These are phyloP conservation scores for Hymenoscyphus fructigenus DNA, from an alignment of 2,329 filamentous ascomycete genomes.

Conservation along the genomic window DNA sequence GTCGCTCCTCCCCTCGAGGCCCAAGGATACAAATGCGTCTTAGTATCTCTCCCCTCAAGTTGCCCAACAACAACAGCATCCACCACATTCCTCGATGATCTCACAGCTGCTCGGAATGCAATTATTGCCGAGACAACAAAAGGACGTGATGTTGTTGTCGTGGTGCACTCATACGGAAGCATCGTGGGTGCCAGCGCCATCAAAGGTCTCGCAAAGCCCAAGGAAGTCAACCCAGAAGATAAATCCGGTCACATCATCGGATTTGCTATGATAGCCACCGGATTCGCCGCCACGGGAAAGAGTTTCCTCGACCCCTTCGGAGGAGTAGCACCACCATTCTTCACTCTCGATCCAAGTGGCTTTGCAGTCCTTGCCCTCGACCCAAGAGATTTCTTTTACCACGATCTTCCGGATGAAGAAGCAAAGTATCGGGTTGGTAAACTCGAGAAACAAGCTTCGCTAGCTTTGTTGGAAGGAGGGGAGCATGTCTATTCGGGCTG, in stretches of 20 bases:
- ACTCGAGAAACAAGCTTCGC: slow-evolving; percentile 41
- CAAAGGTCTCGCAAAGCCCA: slow-evolving; percentile 38
- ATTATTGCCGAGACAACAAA: slow-evolving; percentile 37
- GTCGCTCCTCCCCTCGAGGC: slow-evolving; percentile 36
- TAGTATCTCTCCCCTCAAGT: slow-evolving; percentile 40
- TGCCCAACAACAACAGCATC: slow-evolving; percentile 26
- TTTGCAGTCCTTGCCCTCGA: slow-evolving; percentile 39
- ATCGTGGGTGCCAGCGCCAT: slow-evolving; percentile 40
- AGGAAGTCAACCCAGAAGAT: slow-evolving; percentile 9
- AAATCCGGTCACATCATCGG: slow-evolving; percentile 40
- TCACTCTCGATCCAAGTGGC: slow-evolving; percentile 40
- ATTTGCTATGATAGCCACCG: slow-evolving; percentile 40
- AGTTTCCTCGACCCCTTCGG: slow-evolving; percentile 41
- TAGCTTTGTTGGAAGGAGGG: slow-evolving; percentile 42
- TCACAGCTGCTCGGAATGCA: slow-evolving; percentile 38
- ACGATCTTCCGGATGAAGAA: slow-evolving; percentile 44
- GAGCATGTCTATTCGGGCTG: slow-evolving; percentile 34
- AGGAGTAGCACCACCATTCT: slow-evolving; percentile 40
- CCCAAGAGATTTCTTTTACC: slow-evolving; percentile 44
- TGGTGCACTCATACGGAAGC: slow-evolving; percentile 48
- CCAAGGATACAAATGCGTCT: slow-evolving; percentile 35
- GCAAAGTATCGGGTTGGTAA: slow-evolving; percentile 41
- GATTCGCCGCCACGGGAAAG: slow-evolving; percentile 38
- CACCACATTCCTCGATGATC: slow-evolving; percentile 39
- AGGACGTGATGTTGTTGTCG: slow-evolving; percentile 42